phyloP scores from a whole-genome alignment of 352 stramenopile genomes.

The Globisporangium iwayamae region DNA sequence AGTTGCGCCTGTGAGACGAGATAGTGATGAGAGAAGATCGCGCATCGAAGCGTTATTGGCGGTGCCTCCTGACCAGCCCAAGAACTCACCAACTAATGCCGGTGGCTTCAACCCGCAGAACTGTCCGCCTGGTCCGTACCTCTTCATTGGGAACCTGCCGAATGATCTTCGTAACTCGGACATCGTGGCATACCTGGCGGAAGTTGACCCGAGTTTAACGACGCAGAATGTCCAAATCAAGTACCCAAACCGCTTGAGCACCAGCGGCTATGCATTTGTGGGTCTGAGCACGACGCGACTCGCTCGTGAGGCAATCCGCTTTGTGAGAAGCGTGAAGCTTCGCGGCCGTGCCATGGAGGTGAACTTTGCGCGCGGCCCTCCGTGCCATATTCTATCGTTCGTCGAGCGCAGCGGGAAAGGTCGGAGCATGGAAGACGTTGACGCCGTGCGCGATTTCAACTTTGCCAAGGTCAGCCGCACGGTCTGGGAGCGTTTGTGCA shows the following conservation, averaged over 20 bases:
- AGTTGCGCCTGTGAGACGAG: not conserved
- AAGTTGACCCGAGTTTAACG: slow-evolving; percentile 46
- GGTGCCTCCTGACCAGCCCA: slow-evolving; percentile 6
- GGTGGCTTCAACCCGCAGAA: slow-evolving; percentile 21
- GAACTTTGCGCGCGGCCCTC: slow-evolving; percentile 68
- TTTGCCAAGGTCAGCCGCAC: slow-evolving; percentile 34
- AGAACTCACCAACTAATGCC: slow-evolving; percentile 7
- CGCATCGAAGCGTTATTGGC: slow-evolving; percentile 5
- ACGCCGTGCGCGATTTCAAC: slow-evolving; percentile 43
- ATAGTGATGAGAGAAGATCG: slow-evolving; percentile 18
- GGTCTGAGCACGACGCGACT: slow-evolving; percentile 50
- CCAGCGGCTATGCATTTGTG: slow-evolving; percentile 57
- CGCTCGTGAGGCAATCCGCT: slow-evolving; percentile 53
- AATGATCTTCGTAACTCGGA: slow-evolving; percentile 32
- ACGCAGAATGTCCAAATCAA: slow-evolving; percentile 57
- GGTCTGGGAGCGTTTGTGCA: slow-evolving; percentile 48
- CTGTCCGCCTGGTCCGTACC: slow-evolving; percentile 62
- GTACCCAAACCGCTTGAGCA: slow-evolving; percentile 27
- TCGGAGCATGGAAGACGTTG: slow-evolving; percentile 27
- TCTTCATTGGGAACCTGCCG: slow-evolving; percentile 72
- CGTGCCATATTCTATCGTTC: slow-evolving; percentile 63
- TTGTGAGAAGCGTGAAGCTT: slow-evolving; percentile 35
- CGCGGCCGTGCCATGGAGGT: slow-evolving; percentile 38
- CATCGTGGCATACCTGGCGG: slow-evolving; percentile 47
- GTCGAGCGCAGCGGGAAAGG: slow-evolving; percentile 41